Evolutionary conservation across 768 basidiomycete species (phyloP).

Genomic region (Gautieria morchelliformis): DNA sequence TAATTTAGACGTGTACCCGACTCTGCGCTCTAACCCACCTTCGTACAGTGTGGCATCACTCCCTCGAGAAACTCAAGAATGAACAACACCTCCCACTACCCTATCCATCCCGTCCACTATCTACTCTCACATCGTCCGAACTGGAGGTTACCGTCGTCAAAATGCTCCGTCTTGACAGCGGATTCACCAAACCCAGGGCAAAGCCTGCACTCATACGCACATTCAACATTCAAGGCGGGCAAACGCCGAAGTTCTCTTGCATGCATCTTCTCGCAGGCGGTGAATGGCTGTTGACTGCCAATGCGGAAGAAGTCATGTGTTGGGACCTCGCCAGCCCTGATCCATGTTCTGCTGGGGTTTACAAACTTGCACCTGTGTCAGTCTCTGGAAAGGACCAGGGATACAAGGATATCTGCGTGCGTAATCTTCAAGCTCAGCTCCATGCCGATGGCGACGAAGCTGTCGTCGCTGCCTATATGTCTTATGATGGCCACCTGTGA

Average conservation of each 20-base stretch:
- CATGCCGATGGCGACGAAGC: conserved; percentile 3
- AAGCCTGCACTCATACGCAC: conserved; percentile 1
- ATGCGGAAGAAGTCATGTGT: conserved; percentile 4
- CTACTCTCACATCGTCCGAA: neutral
- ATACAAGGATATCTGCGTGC: conserved; percentile 8
- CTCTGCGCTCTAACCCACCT: conserved; percentile 1
- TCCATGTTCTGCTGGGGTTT: neutral
- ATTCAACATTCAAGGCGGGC: neutral
- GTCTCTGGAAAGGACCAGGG: conserved; percentile 5
- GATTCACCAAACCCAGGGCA: neutral
- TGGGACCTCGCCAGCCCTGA: conserved; percentile 7
- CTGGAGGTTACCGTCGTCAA: conserved; percentile 7
- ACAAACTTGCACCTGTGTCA: conserved; percentile 1
- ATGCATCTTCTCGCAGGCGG: conserved; percentile 7
- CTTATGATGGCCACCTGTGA: conserved; percentile 8
- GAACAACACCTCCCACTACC: conserved; percentile 2
- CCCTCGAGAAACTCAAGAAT: conserved; percentile 3
- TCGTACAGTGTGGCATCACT: conserved; percentile 4
- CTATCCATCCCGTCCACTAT: neutral
- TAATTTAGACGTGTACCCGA: conserved; percentile 1
- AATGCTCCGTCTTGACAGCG: conserved; percentile 4
- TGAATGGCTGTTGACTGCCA: conserved; percentile 3
- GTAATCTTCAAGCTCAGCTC: conserved; percentile 4
- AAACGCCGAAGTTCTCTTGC: conserved; percentile 1
- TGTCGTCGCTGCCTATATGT: conserved; percentile 7